Evolutionary conservation across 192 early-diverging fungal species (phyloP).

Genomic region (Chytriomyces sp.): DNA sequence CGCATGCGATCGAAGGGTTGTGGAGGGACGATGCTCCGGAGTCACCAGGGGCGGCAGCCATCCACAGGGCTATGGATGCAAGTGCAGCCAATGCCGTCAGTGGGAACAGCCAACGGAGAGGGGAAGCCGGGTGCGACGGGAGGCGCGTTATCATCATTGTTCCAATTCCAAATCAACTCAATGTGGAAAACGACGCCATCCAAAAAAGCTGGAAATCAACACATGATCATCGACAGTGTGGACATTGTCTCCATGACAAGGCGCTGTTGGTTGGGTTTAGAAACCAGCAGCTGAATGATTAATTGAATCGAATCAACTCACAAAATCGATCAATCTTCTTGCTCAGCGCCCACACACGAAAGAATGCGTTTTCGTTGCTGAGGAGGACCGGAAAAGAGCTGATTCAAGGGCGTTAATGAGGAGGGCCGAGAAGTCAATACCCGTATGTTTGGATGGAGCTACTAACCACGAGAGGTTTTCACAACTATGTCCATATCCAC

Average conservation of each 20-base stretch:
- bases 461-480: conserved; percentile 42
- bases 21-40: no score
- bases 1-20: no score
- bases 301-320: not conserved
- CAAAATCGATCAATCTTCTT: conserved; percentile 41
- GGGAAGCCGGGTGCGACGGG: no score
- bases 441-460: conserved; percentile 43
- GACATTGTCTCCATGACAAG: not conserved
- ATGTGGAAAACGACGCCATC: no score
- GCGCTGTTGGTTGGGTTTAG: no score
- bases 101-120: no score
- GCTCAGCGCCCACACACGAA: conserved; percentile 41
- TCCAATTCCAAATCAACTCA: no score
- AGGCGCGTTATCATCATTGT: no score
- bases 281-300: no score
- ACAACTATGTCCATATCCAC: conserved; percentile 32
- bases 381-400: conserved; percentile 12
- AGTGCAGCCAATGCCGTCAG: no score
- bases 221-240: conserved; percentile 28
- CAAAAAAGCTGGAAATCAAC: not conserved
- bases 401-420: conserved; percentile 31
- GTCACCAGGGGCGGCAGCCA: no score
- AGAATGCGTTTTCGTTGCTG: conserved; percentile 27
- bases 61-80: no score
- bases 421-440: conserved; percentile 32